Conservation (phyloP, 2,329 filamentous ascomycete genomes). For the Zopfia rhizophila region DNA sequence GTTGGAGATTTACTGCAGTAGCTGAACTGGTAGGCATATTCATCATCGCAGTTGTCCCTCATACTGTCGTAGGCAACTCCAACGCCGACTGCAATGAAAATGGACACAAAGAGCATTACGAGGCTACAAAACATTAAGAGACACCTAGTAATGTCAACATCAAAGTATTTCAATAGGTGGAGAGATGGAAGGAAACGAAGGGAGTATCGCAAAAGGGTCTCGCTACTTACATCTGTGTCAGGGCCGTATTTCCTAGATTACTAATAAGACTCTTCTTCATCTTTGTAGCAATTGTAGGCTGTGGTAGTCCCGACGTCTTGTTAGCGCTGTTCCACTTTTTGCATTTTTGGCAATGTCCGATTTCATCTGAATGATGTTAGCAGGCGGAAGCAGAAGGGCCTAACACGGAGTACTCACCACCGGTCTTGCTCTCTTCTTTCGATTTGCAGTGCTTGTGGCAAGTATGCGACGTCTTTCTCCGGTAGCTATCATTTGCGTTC, state of each 20-base stretch:
- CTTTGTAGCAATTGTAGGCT: constrained; percentile 44
- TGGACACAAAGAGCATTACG: constrained; percentile 29
- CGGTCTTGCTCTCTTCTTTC: constrained; percentile 30
- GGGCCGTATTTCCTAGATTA: constrained; percentile 41
- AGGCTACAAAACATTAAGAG: constrained; percentile 35
- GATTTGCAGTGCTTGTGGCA: constrained; percentile 46
- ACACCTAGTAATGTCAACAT: constrained; percentile 1
- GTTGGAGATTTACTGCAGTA: constrained; percentile 16
- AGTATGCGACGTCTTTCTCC: constrained; percentile 31
- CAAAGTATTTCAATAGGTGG: too few relatives aligned
- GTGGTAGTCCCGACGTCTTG: constrained; percentile 31
- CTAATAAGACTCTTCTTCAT: constrained; percentile 42
- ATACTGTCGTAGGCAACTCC: constrained; percentile 7
- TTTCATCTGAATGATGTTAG: constrained; percentile 30
- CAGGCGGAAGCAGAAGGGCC: background rate
- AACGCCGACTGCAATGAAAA: constrained; percentile 29
- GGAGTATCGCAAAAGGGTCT: too few relatives aligned
- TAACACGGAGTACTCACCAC: constrained; percentile 17
- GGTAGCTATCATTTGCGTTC: constrained; percentile 40
- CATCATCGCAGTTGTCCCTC: constrained; percentile 18
- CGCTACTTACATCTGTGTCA: constrained; percentile 40
- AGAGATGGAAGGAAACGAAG: constrained; percentile 12
- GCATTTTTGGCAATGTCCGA: constrained; percentile 46
- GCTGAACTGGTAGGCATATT: too few relatives aligned
- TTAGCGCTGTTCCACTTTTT: constrained; percentile 37